A percentile compares a stretch with the other conserved stretches of the same genome.
These are phyloP conservation scores for Aureobasidium leucospermi DNA, from an alignment of 2,329 filamentous ascomycete genomes.

Conservation along the genomic window DNA sequence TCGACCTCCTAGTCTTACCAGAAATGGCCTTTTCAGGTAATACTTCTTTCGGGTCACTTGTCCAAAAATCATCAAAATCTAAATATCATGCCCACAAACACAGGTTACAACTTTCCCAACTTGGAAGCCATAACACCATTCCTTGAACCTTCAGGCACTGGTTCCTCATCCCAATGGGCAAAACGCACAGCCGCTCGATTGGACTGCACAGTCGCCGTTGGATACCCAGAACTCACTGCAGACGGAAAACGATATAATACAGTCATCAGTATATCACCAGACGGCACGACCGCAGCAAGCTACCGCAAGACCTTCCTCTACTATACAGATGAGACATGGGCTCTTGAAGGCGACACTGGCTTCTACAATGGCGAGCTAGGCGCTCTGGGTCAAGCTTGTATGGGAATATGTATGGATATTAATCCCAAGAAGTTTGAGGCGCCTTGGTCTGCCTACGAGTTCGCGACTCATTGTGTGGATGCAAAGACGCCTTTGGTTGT, in stretches of 20 bases:
- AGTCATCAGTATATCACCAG: constrained; percentile 49
- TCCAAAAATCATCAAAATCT: background rate
- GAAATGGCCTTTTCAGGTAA: constrained; percentile 69
- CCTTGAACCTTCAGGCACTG: constrained; percentile 59
- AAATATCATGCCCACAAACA: constrained; percentile 21
- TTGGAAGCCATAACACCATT: constrained; percentile 59
- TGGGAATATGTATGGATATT: constrained; percentile 51
- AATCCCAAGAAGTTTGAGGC: constrained; percentile 57
- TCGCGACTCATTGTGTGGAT: constrained; percentile 50
- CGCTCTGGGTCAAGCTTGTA: constrained; percentile 30
- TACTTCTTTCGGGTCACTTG: too few relatives aligned
- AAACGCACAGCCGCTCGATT: constrained; percentile 57
- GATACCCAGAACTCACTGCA: constrained; percentile 59
- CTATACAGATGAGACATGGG: constrained; percentile 61
- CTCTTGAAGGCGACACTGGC: constrained; percentile 40
- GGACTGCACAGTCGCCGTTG: constrained; percentile 60
- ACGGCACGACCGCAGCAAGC: constrained; percentile 48
- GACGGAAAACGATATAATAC: constrained; percentile 46
- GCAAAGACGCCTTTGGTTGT: constrained; percentile 56
- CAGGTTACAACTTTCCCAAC: constrained; percentile 72
- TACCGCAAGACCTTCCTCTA: constrained; percentile 61
- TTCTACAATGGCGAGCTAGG: constrained; percentile 34
- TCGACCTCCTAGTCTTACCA: constrained; percentile 67
- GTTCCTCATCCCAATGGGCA: constrained; percentile 66
- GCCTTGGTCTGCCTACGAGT: constrained; percentile 53